phyloP scores from a whole-genome alignment of 495 filamentous ascomycete species.

The Pseudomonodictys pantanalensis region DNA sequence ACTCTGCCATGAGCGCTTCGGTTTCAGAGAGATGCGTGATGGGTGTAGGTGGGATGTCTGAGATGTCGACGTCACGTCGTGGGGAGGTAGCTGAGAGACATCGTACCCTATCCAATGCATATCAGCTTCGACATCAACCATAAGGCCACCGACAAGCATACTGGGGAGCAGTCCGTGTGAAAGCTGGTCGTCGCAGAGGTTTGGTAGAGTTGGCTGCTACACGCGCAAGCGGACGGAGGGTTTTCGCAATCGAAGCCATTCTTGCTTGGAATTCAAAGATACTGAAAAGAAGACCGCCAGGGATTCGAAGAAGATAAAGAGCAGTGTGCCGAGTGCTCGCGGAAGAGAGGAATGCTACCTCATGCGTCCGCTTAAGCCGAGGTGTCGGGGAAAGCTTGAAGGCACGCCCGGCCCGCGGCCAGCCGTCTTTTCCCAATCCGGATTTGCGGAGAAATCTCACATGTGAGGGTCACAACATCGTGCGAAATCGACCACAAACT shows the following conservation, averaged over 20 bases:
- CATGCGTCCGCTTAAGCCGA: too few relatives aligned
- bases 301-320: too few relatives aligned
- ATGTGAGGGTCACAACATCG: too few relatives aligned
- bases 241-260: constrained; percentile 70
- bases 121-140: constrained; percentile 17
- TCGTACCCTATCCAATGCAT: constrained; percentile 51
- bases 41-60: constrained; percentile 75
- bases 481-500: too few relatives aligned
- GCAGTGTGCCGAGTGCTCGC: too few relatives aligned
- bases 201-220: constrained; percentile 50
- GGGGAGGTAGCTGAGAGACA: constrained; percentile 67
- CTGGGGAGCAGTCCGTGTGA: constrained; percentile 35
- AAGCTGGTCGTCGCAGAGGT: constrained; percentile 45
- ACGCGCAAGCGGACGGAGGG: constrained; percentile 66
- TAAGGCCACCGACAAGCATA: constrained; percentile 10
- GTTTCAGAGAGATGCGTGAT: constrained; percentile 92
- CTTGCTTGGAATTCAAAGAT: too few relatives aligned
- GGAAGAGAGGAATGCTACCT: too few relatives aligned
- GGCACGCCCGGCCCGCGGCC: too few relatives aligned
- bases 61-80: constrained; percentile 60
- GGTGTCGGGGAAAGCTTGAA: too few relatives aligned
- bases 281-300: too few relatives aligned
- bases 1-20: constrained; percentile 82
- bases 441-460: too few relatives aligned
- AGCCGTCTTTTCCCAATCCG: too few relatives aligned